These are phyloP conservation scores for Gonapodya sp. DNA, from an alignment of 192 early-diverging fungal species.

Conservation along the genomic window DNA sequence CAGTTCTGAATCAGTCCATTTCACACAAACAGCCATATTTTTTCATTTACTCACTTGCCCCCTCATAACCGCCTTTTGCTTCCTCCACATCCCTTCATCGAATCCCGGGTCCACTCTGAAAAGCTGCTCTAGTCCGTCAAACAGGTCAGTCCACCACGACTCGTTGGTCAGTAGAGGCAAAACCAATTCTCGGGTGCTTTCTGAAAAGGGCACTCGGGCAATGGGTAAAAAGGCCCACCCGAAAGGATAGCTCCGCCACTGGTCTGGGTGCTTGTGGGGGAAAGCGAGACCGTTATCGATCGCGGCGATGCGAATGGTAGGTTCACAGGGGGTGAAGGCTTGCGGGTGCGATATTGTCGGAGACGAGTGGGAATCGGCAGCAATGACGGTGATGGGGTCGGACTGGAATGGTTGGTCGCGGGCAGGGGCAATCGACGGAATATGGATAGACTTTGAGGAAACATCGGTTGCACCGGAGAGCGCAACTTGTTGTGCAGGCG, in stretches of 20 bases:
- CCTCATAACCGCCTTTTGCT: slow-evolving; percentile 72
- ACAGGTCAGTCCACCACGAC: slow-evolving; percentile 69
- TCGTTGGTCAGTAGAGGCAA: slow-evolving; percentile 57
- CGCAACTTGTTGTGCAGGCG: too few species aligned
- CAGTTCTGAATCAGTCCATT: too few species aligned
- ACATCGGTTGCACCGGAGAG: too few species aligned
- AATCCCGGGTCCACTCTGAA: slow-evolving; percentile 70
- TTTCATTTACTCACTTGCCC: slow-evolving; percentile 48
- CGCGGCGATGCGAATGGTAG: slow-evolving; percentile 60
- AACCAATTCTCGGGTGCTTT: slow-evolving; percentile 54
- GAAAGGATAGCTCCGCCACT: slow-evolving; percentile 80
- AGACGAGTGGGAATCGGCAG: too few species aligned
- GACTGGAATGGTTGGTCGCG: too few species aligned
- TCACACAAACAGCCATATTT: too few species aligned
- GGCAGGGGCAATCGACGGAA: too few species aligned
- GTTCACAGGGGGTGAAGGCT: not conserved
- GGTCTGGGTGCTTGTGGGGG: slow-evolving; percentile 84
- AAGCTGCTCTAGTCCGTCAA: slow-evolving; percentile 52
- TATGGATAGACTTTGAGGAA: too few species aligned
- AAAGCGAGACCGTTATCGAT: slow-evolving; percentile 94
- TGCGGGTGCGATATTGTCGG: too few species aligned
- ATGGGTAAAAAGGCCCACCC: slow-evolving; percentile 75
- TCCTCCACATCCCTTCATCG: slow-evolving; percentile 65
- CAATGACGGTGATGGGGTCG: too few species aligned
- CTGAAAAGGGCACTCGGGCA: slow-evolving; percentile 54